Evolutionary conservation across 768 basidiomycete genomes (phyloP).

Genomic region (Tubosaeta sp.): DNA sequence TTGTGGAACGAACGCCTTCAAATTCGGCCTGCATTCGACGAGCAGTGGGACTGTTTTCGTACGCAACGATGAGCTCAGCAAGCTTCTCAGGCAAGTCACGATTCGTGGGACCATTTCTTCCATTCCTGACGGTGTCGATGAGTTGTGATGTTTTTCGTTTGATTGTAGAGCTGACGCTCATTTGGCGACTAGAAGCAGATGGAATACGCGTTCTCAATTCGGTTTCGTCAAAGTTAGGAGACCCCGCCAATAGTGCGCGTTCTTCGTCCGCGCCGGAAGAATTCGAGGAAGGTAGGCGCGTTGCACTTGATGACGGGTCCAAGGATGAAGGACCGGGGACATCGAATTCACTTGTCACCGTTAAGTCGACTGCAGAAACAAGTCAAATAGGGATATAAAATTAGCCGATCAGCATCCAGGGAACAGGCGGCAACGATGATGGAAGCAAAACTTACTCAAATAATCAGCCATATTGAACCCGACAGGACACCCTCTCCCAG

Average conservation of each 20-base stretch:
- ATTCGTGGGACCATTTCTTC: conserved; percentile 26
- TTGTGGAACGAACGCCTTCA: conserved; percentile 34
- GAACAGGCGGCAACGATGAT: neutral
- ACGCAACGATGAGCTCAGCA: conserved; percentile 67
- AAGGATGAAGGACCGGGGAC: conserved; percentile 34
- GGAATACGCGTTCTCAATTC: conserved; percentile 43
- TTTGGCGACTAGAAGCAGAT: conserved; percentile 30
- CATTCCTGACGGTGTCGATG: conserved; percentile 50
- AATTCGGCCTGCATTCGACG: conserved; percentile 59
- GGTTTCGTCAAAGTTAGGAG: conserved; percentile 42
- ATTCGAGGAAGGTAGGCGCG: conserved; percentile 34
- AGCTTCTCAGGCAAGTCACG: conserved; percentile 54
- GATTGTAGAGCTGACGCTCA: conserved; percentile 50
- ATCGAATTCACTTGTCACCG: conserved; percentile 46
- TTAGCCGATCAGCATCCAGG: neutral
- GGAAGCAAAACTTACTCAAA: conserved; percentile 58
- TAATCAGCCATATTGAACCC: conserved; percentile 98
- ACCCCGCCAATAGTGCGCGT: conserved; percentile 46
- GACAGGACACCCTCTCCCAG: conserved; percentile 81
- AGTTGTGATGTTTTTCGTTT: conserved; percentile 73
- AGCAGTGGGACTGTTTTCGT: conserved; percentile 63
- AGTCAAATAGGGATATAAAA: conserved; percentile 2
- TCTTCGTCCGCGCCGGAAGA: conserved; percentile 64
- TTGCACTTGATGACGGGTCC: conserved; percentile 19
- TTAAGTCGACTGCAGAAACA: conserved; percentile 57